A percentile compares a stretch with the other conserved stretches of the same genome.
These are phyloP conservation scores for Fagus sylvatica DNA, from an alignment of 306 rosid species.

Conservation along the genomic window DNA sequence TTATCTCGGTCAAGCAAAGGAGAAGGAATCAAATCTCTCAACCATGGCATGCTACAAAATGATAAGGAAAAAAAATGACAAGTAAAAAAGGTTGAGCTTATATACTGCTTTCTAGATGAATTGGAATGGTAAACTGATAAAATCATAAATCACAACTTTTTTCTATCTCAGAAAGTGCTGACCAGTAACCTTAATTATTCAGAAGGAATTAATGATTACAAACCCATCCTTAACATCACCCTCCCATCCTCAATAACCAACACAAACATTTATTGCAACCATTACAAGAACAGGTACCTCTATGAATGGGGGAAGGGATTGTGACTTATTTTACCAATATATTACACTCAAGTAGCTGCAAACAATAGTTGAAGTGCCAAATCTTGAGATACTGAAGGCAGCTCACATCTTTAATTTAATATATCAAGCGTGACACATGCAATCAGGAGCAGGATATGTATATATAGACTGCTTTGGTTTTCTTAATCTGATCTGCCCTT, in stretches of 20 bases:
- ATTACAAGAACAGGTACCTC: constrained; percentile 24
- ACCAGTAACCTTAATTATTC: constrained; percentile 11
- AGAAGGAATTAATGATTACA: background rate
- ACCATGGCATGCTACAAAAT: background rate
- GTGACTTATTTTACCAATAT: constrained; percentile 47
- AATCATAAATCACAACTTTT: constrained; percentile 19
- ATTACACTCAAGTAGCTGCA: constrained; percentile 16
- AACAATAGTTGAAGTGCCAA: constrained; percentile 40
- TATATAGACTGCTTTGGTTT: constrained; percentile 91
- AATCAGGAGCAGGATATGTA: constrained; percentile 92
- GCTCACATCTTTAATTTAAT: constrained; percentile 26
- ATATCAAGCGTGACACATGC: constrained; percentile 78
- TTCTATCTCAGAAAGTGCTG: constrained; percentile 43
- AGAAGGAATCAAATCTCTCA: background rate
- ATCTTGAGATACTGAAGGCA: constrained; percentile 26
- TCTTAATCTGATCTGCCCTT: constrained; percentile 81
- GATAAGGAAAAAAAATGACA: background rate
- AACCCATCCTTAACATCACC: constrained; percentile 24
- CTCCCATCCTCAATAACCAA: constrained; percentile 31
- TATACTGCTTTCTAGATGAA: background rate
- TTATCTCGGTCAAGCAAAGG: background rate
- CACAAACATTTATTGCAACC: constrained; percentile 43
- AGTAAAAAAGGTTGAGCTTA: background rate
- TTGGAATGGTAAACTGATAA: background rate
- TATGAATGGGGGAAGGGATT: constrained; percentile 30